A percentile compares a stretch with the other conserved stretches of the same genome.
Conservation (phyloP, 345 rosid genomes). For the Populus simonii region DNA sequence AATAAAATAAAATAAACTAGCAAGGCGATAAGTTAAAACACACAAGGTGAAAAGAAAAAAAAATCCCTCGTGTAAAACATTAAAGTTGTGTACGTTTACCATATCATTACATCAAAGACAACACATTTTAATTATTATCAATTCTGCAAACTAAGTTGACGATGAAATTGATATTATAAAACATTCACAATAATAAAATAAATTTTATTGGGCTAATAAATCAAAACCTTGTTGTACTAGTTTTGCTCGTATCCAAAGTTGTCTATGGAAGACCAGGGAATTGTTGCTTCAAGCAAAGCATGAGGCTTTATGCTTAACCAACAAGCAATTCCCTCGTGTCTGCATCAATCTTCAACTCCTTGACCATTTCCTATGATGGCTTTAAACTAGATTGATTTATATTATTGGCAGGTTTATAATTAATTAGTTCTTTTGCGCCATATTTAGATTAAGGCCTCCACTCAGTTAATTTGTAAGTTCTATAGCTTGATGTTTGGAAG, state of each 20-base stretch:
- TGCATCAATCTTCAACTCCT: conserved; percentile 79
- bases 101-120: no score
- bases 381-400: conserved; percentile 51
- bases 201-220: not conserved
- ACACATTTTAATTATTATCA: no score
- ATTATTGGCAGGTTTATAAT: conserved; percentile 45
- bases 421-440: conserved; percentile 63
- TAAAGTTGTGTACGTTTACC: no score
- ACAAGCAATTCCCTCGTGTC: conserved; percentile 83
- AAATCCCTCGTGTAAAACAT: no score
- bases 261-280: conserved; percentile 95
- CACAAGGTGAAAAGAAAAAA: no score
- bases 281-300: conserved; percentile 78
- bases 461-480: conserved; percentile 75
- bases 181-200: not conserved
- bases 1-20: no score
- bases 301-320: conserved; percentile 78
- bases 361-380: conserved; percentile 94
- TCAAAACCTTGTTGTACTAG: conserved; percentile 70
- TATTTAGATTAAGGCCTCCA: conserved; percentile 68
- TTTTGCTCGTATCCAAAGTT: conserved; percentile 88
- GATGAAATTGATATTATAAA: not conserved
- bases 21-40: no score
- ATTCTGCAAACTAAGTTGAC: not conserved
- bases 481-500: conserved; percentile 92